Base-by-base conservation (phyloP, 192 early-diverging fungal species). In the Coemansia pectinata region DNA sequence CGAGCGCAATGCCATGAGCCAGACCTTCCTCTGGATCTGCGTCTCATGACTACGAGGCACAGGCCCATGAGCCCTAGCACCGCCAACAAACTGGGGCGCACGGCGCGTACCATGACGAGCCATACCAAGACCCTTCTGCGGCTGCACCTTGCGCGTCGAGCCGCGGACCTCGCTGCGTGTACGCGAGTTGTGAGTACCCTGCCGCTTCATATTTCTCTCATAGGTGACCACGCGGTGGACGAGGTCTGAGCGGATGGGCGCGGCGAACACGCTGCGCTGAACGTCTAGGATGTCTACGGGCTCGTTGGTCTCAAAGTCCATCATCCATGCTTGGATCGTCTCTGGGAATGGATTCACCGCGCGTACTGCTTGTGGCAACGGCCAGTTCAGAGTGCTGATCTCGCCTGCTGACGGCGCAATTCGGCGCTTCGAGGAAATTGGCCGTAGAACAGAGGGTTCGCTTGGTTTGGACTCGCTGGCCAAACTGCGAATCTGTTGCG, bases 61-160 rank as follows among this genome's bases (percentile, higher is more conserved):
- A n/a, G 96, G 96, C n/a, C 95, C 97, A 68, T 96, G 95, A 0
- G 88, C 93, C 64, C 88, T 85, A 61, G 89, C 93, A 78, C 92
- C 96, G 79, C 96, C 96, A 25, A 87, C 83, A 71, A 88, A 91
- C 73, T 96, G 94, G 34, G 96, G 93, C 27, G 95, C 93, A 25
- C 95, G 86, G 31, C 90, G 58, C 2, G 90, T 90, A 27, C 95
- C 94, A 21, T 93, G 89, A 66, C 96, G 86, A n/a, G 96, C 95
- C 73, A 86, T 88, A 74, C 96, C 96, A 33, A 95, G 87, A 15
- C 96, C 96, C 79, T 98, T 98, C 76, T 98, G 96, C 36, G 91
- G 93, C 53, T 90, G 89, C 12, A 86, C 80, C 79, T 98, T 98
- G 47, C 87, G 75, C 42, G 90, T 88, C 1, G 92, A 89, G 38